Conservation (phyloP, 176 grass and related monocot genomes). For the Oryza glumipatula region DNA sequence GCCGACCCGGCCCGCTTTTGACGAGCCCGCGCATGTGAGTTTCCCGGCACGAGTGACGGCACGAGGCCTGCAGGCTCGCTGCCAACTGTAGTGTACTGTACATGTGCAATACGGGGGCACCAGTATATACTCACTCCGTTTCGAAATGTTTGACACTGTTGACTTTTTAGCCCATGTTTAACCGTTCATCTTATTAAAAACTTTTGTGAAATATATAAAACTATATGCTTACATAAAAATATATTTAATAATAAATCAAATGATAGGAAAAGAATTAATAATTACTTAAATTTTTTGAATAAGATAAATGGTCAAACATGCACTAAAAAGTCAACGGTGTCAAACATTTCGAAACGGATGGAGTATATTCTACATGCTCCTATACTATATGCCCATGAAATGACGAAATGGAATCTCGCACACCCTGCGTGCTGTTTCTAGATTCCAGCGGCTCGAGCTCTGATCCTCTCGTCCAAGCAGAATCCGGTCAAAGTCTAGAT, state of each 20-base stretch:
- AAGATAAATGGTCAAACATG: too few species aligned
- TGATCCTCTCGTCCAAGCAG: not conserved
- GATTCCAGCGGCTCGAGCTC: slow-evolving; percentile 24
- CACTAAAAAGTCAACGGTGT: too few species aligned
- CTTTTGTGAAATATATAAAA: too few species aligned
- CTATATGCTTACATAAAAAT: too few species aligned
- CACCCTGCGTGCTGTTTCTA: slow-evolving; percentile 7
- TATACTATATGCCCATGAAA: not conserved
- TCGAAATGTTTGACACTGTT: too few species aligned
- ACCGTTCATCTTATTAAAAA: too few species aligned
- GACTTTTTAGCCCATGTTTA: too few species aligned
- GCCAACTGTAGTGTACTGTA: not conserved
- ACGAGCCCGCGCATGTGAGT: not conserved
- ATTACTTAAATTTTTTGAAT: too few species aligned
- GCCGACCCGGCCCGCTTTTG: not conserved
- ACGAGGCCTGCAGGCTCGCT: not conserved
- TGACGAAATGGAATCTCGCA: slow-evolving; percentile 38
- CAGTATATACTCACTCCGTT: not conserved
- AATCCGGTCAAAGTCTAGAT: slow-evolving; percentile 54
- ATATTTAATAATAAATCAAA: too few species aligned
- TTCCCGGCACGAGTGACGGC: not conserved
- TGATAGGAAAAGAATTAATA: too few species aligned
- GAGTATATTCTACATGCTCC: not conserved
- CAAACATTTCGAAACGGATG: too few species aligned
- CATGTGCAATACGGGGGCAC: not conserved